Evolutionary conservation across 345 rosid species (phyloP).

Genomic region (Syzygium aromaticum): DNA sequence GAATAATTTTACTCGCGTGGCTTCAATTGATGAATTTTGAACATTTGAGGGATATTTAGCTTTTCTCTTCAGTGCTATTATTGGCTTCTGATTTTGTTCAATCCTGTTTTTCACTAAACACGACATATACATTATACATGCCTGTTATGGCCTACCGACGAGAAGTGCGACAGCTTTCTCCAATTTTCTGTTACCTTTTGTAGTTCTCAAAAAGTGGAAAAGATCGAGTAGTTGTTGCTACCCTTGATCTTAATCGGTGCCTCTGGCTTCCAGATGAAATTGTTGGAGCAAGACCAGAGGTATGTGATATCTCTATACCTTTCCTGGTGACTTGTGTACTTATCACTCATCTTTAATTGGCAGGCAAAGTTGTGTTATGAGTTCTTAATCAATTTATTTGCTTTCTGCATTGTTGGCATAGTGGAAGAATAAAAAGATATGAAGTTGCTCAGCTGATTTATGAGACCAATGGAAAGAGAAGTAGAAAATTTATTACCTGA

Average conservation of each 20-base stretch:
- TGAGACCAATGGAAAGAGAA: neutral
- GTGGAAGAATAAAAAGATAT: neutral
- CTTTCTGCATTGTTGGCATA: neutral
- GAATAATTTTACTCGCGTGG: neutral
- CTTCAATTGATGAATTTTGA: neutral
- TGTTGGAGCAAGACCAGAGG: slow-evolving; percentile 76
- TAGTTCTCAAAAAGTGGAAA: slow-evolving; percentile 57
- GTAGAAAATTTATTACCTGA: neutral
- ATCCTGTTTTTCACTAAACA: neutral
- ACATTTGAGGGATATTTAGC: neutral
- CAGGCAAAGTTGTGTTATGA: neutral
- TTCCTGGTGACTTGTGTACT: neutral
- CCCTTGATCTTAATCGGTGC: slow-evolving; percentile 87
- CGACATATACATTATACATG: neutral
- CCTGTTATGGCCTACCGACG: neutral
- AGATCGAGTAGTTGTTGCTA: slow-evolving; percentile 80
- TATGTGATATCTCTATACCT: slow-evolving; percentile 2
- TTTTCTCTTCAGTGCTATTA: neutral
- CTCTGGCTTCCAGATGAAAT: slow-evolving; percentile 83
- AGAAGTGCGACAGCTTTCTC: neutral
- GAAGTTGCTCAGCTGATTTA: neutral
- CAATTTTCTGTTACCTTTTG: neutral
- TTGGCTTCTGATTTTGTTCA: neutral
- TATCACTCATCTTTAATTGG: neutral
- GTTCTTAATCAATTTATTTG: neutral